Evolutionary conservation across 176 grass and related monocot genomes (phyloP).

Genomic region (Triticum urartu): DNA sequence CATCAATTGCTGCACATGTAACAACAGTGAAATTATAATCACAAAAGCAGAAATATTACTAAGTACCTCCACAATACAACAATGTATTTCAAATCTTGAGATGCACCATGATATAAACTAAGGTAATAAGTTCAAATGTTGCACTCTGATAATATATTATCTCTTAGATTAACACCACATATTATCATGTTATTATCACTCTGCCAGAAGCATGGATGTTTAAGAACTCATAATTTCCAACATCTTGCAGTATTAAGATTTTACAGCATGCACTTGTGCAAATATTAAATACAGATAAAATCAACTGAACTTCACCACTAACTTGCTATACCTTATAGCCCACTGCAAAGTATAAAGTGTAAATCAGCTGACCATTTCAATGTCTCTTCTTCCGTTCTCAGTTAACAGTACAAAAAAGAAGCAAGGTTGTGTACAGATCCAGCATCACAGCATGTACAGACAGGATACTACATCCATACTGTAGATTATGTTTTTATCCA

Average conservation of each 20-base stretch:
- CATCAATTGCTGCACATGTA: neutral
- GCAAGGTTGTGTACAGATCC: neutral
- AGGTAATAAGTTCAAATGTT: neutral
- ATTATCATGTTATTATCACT: neutral
- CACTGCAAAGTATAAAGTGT: neutral
- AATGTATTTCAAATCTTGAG: neutral
- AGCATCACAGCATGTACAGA: neutral
- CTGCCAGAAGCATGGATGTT: neutral
- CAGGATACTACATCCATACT: neutral
- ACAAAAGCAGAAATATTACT: neutral
- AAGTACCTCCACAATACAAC: neutral
- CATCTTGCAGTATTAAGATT: neutral
- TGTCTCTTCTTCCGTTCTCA: neutral
- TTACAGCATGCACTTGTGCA: neutral
- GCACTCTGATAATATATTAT: neutral
- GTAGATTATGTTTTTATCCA: neutral
- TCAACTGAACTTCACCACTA: neutral
- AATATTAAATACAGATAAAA: neutral
- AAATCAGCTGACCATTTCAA: neutral
- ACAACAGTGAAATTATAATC: neutral
- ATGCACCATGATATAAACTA: neutral
- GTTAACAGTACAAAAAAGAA: neutral
- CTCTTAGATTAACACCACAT: slow-evolving; percentile 7
- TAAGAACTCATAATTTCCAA: neutral
- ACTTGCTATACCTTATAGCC: neutral